Conservation (phyloP, 768 basidiomycete genomes). For the Russula dissimulans region DNA sequence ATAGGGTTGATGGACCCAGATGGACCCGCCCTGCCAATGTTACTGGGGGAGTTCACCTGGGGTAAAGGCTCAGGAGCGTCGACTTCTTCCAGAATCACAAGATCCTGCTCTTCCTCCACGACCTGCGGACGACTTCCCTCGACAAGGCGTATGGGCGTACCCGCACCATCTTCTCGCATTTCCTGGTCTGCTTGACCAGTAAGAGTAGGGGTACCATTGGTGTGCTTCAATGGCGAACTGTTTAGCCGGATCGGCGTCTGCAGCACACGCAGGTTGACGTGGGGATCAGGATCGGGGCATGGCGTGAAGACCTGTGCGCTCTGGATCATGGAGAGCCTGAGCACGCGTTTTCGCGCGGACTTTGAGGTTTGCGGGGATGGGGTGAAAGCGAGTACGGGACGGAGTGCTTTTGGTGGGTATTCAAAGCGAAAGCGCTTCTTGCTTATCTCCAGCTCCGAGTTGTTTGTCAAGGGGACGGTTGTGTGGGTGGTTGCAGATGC, state of each 20-base stretch:
- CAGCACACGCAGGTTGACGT: slow-evolving; percentile 54
- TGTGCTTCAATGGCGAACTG: slow-evolving; percentile 20
- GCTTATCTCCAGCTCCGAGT: slow-evolving; percentile 58
- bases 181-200: slow-evolving; percentile 28
- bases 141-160: slow-evolving; percentile 45
- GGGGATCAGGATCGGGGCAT: slow-evolving; percentile 46
- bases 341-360: slow-evolving; percentile 31
- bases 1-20: slow-evolving; percentile 3
- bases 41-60: slow-evolving; percentile 5
- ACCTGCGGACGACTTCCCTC: slow-evolving; percentile 59
- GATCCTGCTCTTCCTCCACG: slow-evolving; percentile 59
- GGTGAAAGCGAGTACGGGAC: slow-evolving; percentile 39
- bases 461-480: slow-evolving; percentile 56
- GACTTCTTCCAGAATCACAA: slow-evolving; percentile 67
- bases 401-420: slow-evolving; percentile 67
- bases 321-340: slow-evolving; percentile 68
- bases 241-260: slow-evolving; percentile 40
- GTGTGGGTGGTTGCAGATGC: slow-evolving; percentile 27
- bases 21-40: slow-evolving; percentile 1
- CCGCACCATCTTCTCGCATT: slow-evolving; percentile 36
- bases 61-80: slow-evolving; percentile 25
- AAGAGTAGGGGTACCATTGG: background rate
- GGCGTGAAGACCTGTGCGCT: slow-evolving; percentile 69
- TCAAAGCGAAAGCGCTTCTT: slow-evolving; percentile 62
- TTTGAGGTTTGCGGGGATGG: slow-evolving; percentile 4